Percentiles rank a stretch among this genome's conserved stretches.
phyloP scores from a whole-genome alignment of 805 yeast species.

The Spathaspora hagerdaliae region DNA sequence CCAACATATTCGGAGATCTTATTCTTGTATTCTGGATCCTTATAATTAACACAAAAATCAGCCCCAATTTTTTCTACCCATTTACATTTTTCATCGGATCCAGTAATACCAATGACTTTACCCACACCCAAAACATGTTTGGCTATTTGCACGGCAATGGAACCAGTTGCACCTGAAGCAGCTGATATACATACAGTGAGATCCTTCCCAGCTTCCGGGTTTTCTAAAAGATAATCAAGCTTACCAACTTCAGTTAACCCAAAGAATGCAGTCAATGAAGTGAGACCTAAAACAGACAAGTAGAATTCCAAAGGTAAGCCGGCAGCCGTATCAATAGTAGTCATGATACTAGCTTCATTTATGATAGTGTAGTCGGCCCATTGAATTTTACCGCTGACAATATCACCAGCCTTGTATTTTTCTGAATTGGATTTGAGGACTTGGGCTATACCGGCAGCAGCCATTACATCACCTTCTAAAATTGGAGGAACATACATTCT shows the following conservation, averaged over 20 bases:
- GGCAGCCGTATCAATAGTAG: constrained; percentile 23
- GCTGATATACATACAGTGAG: constrained; percentile 56
- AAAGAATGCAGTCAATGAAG: constrained; percentile 60
- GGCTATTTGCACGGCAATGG: constrained; percentile 54
- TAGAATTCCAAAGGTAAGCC: constrained; percentile 39
- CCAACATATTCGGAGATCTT: constrained; percentile 31
- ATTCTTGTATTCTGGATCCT: constrained; percentile 26
- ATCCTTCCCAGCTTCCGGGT: constrained; percentile 21
- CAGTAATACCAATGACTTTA: constrained; percentile 59
- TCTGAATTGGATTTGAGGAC: constrained; percentile 44
- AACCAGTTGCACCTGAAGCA: constrained; percentile 76
- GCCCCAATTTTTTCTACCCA: constrained; percentile 53
- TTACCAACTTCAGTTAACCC: constrained; percentile 50
- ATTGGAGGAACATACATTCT: constrained; percentile 35
- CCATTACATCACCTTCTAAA: constrained; percentile 42
- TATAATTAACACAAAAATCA: constrained; percentile 51
- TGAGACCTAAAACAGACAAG: constrained; percentile 49
- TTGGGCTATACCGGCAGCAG: constrained; percentile 44
- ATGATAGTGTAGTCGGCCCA: constrained; percentile 50
- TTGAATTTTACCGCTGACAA: constrained; percentile 31
- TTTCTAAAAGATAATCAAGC: constrained; percentile 18
- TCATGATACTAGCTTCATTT: constrained; percentile 18
- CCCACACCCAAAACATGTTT: constrained; percentile 48
- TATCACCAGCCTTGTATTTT: constrained; percentile 27
- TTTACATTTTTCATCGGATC: constrained; percentile 51